phyloP scores from a whole-genome alignment of 2,329 filamentous ascomycete genomes.

The Mariannaea elegans region DNA sequence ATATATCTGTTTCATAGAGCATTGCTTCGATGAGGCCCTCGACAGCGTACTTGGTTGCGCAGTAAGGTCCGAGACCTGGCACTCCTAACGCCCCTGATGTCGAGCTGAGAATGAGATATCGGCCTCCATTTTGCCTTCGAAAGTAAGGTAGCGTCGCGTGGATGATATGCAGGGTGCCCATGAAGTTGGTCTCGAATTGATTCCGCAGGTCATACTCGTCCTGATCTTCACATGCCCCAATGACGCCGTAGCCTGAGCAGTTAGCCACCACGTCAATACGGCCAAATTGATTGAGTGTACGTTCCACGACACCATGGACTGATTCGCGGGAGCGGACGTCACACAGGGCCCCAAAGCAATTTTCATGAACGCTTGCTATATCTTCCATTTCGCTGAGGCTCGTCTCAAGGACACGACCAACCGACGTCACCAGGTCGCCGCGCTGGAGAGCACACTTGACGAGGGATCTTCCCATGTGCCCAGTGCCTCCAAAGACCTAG shows the following conservation, averaged over 20 bases:
- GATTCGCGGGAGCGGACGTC: conserved; percentile 87
- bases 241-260: conserved; percentile 94
- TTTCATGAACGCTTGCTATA: conserved; percentile 76
- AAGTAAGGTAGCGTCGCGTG: conserved; percentile 90
- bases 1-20: conserved; percentile 91
- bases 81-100: conserved; percentile 93
- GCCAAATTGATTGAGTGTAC: conserved; percentile 77
- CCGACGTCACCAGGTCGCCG: conserved; percentile 85
- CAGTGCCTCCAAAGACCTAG: conserved; percentile 93
- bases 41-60: conserved; percentile 96
- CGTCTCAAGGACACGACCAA: conserved; percentile 84
- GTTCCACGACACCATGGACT: conserved; percentile 75
- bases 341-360: conserved; percentile 84
- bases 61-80: conserved; percentile 91
- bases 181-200: conserved; percentile 98
- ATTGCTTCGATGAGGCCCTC: conserved; percentile 96
- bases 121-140: conserved; percentile 75
- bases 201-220: conserved; percentile 94
- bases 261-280: conserved; percentile 90
- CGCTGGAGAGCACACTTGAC: conserved; percentile 83
- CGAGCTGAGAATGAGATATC: conserved; percentile 94
- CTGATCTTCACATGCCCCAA: conserved; percentile 95
- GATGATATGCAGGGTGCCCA: conserved; percentile 93
- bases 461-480: conserved; percentile 92
- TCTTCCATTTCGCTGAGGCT: conserved; percentile 76